Base-by-base conservation (phyloP, 73 alveolate genomes). In the Paramecium biaurelia region DNA sequence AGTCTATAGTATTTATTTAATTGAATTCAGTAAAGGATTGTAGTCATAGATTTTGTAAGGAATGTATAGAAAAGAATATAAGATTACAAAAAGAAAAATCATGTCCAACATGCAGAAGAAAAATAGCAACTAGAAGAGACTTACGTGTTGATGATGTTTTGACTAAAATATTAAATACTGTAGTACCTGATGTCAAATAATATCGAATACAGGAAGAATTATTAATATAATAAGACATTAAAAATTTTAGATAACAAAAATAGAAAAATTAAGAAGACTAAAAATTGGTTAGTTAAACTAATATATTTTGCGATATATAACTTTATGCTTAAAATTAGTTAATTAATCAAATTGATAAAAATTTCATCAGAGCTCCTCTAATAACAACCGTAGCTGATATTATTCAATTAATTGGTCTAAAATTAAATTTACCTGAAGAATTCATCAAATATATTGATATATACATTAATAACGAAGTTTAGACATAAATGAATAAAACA, bases 21-120 rank as follows among this genome's bases (percentile, higher is more conserved):
- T 59, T 32, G 42, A 59, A 59, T 18, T 59, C 23, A 59, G 89
- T 70, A 0, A 88, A 88, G 79, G 93, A 85, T 15, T 93, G 96
- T 45, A 59, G 92, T 47, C 96, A 93, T 58, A 56, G 96, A 18
- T 93, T 49, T 53, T 93, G 96, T 45, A 82, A 72, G 42, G 59
- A 88, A 23, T 93, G 96, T 72, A 76, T 93, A 9, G 92, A 89
- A 56, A 87, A 90, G 45, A 86, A 67, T 11, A 93, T 93, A 30
- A 56, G 93, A 38, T 38, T 63, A 7, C 26, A 59, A 28, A 88
- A 21, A 42, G 53, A 45, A 12, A 88, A 88, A 42, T 42, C 76
- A 67, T 88, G 93, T 88, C 93, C 93, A 10, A 88, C 90, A 1
- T 88, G 93, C 41, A 59, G 93, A 42, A 88, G 41, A 43, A 88